Evolutionary conservation across 1,139 yeast genomes (phyloP), one percentile per base, ranked within the genome.

Genomic region (Debaryomyces sp.): DNA sequence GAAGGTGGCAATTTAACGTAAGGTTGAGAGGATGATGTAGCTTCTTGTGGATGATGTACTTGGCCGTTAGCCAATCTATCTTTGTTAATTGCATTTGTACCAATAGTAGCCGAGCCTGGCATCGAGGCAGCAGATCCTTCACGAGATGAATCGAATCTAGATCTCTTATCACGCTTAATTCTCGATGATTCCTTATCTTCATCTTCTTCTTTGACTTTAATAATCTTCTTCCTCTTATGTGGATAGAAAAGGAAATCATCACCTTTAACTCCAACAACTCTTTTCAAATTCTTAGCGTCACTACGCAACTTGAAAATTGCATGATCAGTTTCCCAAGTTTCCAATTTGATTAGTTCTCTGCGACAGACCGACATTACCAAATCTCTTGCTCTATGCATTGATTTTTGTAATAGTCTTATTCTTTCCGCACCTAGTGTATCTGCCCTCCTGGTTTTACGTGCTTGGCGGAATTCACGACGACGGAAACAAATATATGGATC

Each of bases 401-500:
- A 96, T 54, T 80, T 79, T 55, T 87, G 89, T 42, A 95, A 71
- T 52, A 81, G 70, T 36, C 96, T 80, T 45, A 94, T 75, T 56
- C 94, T 82, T 65, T 92, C 97, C 7, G 94, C 88, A 55, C 96
- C 91, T 56, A 90, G 87, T 33, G 89, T 82, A 69, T 95, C 99
- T 0, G 97, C 90, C 56, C 98, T 82, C 66, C 99, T 83, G 0
- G 99, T 95, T 66, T 94, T 94, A 66, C 99, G 86, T 36, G 96
- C 96, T 64, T 89, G 97, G 55, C 99, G 84, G 57, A 91, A 87
- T 62, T 92, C 99, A 67, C 99, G 87, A 60, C 97, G 84, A 62
- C 99, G 82, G 73, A 95, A 94, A 71, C 97, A 90, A 41, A 91
- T 87, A 67, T 95, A 94, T 1, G 99, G 98, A 67, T 94, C 98